Percentiles rank a stretch among this genome's conserved stretches.
Conservation (phyloP, 768 basidiomycete genomes). For the Rhodotorula graminis region DNA sequence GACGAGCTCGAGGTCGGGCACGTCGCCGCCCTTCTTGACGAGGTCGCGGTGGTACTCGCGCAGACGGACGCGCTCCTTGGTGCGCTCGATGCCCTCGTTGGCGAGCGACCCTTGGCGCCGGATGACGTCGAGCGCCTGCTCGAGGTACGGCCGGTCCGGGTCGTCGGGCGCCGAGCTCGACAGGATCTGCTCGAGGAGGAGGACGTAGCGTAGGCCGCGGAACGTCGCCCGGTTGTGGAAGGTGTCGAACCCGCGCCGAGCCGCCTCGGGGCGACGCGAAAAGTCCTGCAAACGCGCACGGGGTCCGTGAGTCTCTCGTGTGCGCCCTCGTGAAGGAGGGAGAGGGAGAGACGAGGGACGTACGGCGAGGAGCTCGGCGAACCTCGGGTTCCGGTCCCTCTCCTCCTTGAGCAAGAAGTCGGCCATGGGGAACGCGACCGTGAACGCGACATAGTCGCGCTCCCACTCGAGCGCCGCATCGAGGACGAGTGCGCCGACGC, state of each 20-base stretch:
- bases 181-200: conserved; percentile 72
- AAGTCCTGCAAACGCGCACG: conserved; percentile 46
- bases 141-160: conserved; percentile 59
- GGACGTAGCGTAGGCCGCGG: conserved; percentile 78
- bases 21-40: conserved; percentile 71
- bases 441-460: conserved; percentile 73
- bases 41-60: conserved; percentile 79
- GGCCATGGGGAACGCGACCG: conserved; percentile 57
- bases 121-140: conserved; percentile 80
- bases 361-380: conserved; percentile 81
- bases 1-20: conserved; percentile 81
- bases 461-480: conserved; percentile 82
- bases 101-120: conserved; percentile 51
- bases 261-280: conserved; percentile 16
- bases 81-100: conserved; percentile 73
- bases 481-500: conserved; percentile 84
- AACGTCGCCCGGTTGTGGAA: conserved; percentile 91
- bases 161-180: conserved; percentile 62
- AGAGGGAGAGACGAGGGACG: conserved; percentile 37
- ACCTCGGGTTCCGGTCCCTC: conserved; percentile 69
- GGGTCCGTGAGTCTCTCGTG: conserved; percentile 50
- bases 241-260: conserved; percentile 77
- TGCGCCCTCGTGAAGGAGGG: conserved; percentile 51
- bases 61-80: conserved; percentile 82
- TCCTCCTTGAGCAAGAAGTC: conserved; percentile 86